A percentile compares a stretch with the other conserved stretches of the same genome.
These are phyloP conservation scores for Xylaria telfairii DNA, from an alignment of 495 filamentous ascomycete genomes.

Conservation along the genomic window DNA sequence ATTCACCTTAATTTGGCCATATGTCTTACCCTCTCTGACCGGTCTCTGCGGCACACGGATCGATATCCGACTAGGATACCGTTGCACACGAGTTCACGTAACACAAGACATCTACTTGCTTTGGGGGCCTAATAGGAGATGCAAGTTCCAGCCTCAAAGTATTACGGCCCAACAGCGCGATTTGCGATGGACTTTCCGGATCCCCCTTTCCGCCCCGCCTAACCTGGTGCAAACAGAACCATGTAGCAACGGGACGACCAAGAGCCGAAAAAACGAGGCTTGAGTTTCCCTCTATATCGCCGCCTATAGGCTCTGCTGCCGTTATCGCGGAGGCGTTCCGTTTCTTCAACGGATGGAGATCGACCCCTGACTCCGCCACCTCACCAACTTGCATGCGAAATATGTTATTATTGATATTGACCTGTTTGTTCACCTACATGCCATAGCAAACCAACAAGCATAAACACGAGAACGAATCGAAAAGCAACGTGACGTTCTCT, in stretches of 20 bases:
- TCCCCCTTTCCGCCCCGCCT: not conserved
- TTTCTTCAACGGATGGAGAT: constrained; percentile 15
- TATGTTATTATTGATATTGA: constrained; percentile 1
- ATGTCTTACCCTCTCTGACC: not conserved
- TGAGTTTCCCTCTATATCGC: not conserved
- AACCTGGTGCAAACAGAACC: not conserved
- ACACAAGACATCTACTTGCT: not conserved
- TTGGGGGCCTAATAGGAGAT: not conserved
- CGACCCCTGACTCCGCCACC: constrained; percentile 1
- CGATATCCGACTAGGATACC: not conserved
- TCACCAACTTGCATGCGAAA: constrained; percentile 12
- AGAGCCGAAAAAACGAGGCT: constrained; percentile 11
- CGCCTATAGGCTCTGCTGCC: constrained; percentile 16
- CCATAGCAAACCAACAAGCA: constrained; percentile 17
- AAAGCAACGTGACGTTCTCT: not conserved
- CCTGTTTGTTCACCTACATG: constrained; percentile 18
- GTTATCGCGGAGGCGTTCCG: not conserved
- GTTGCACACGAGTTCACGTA: not conserved
- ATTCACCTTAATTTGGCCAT: not conserved
- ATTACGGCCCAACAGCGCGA: constrained; percentile 5
- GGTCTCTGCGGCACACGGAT: not conserved
- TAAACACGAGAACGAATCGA: constrained; percentile 3
- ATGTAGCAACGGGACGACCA: not conserved
- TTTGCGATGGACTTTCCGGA: not conserved
- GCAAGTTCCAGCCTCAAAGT: not conserved